A percentile compares a stretch with the other conserved stretches of the same genome.
Evolutionary conservation across 176 grass and related monocot species (phyloP).

Genomic region (Musa beccarii): DNA sequence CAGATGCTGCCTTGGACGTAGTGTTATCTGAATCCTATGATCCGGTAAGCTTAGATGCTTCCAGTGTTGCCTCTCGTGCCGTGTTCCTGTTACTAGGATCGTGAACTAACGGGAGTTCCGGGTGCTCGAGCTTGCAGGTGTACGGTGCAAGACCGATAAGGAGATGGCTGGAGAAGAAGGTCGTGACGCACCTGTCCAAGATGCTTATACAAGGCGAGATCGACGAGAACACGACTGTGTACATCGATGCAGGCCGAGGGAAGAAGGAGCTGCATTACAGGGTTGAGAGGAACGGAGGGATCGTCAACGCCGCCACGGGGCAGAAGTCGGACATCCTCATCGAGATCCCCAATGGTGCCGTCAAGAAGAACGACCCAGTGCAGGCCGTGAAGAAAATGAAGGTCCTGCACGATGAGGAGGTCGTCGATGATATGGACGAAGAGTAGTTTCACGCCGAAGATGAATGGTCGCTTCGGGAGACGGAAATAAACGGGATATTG

Average conservation of each 20-base stretch:
- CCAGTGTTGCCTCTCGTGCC: neutral
- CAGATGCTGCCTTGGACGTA: slow-evolving; percentile 33
- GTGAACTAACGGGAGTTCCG: slow-evolving; percentile 40
- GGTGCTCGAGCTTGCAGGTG: slow-evolving; percentile 23
- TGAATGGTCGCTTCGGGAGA: no score
- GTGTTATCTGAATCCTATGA: neutral
- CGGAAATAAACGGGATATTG: no score
- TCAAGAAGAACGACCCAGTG: slow-evolving; percentile 3
- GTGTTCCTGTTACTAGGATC: slow-evolving; percentile 47
- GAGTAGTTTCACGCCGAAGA: neutral
- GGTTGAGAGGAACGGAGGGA: slow-evolving; percentile 52
- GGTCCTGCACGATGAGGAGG: slow-evolving; percentile 32
- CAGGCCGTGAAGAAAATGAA: slow-evolving; percentile 63
- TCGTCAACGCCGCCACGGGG: slow-evolving; percentile 65
- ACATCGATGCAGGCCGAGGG: slow-evolving; percentile 38
- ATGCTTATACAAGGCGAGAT: slow-evolving; percentile 89
- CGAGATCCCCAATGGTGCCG: slow-evolving; percentile 43
- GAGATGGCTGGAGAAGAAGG: slow-evolving; percentile 81
- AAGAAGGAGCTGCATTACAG: slow-evolving; percentile 48
- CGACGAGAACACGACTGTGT: slow-evolving; percentile 68
- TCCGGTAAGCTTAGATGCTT: neutral
- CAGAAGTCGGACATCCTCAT: slow-evolving; percentile 74
- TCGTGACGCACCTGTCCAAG: slow-evolving; percentile 75
- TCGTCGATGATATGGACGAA: slow-evolving; percentile 33
- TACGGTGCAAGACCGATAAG: slow-evolving; percentile 71